phyloP scores from a whole-genome alignment of 495 filamentous ascomycete genomes.

The Penicillium chermesinum region DNA sequence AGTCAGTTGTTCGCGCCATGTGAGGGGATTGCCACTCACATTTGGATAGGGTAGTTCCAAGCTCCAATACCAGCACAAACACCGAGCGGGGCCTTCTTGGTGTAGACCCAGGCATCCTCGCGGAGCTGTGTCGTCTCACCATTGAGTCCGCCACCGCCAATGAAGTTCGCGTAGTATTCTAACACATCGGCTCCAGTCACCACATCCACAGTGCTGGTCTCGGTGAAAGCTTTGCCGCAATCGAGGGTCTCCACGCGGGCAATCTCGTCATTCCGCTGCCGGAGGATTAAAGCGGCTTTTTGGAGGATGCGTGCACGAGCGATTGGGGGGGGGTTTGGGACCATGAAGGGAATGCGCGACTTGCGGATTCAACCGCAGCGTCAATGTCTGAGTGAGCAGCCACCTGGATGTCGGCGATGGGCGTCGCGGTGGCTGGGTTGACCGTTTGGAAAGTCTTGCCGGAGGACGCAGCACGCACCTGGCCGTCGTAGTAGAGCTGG shows the following conservation, averaged over 20 bases:
- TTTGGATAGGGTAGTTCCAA: constrained; percentile 85
- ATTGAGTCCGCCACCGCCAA: constrained; percentile 63
- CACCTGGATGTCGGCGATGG: constrained; percentile 57
- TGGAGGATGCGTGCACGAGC: constrained; percentile 66
- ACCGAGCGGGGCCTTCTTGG: constrained; percentile 66
- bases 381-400: constrained; percentile 62
- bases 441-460: constrained; percentile 59
- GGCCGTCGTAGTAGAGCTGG: constrained; percentile 66
- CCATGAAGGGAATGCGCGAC: constrained; percentile 61
- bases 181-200: constrained; percentile 70
- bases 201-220: constrained; percentile 71
- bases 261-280: constrained; percentile 64
- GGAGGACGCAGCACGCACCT: constrained; percentile 52
- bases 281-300: constrained; percentile 59
- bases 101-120: constrained; percentile 69
- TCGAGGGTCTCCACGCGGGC: constrained; percentile 65
- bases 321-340: constrained; percentile 55
- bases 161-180: constrained; percentile 70
- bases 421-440: constrained; percentile 61
- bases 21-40: constrained; percentile 35
- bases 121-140: constrained; percentile 63
- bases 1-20: not conserved
- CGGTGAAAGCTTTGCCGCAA: constrained; percentile 69
- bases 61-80: constrained; percentile 77
- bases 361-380: constrained; percentile 57